Evolutionary conservation across 2,329 filamentous ascomycete genomes (phyloP), one percentile per base, ranked within the genome.

Genomic region (Colletotrichum australisinense): DNA sequence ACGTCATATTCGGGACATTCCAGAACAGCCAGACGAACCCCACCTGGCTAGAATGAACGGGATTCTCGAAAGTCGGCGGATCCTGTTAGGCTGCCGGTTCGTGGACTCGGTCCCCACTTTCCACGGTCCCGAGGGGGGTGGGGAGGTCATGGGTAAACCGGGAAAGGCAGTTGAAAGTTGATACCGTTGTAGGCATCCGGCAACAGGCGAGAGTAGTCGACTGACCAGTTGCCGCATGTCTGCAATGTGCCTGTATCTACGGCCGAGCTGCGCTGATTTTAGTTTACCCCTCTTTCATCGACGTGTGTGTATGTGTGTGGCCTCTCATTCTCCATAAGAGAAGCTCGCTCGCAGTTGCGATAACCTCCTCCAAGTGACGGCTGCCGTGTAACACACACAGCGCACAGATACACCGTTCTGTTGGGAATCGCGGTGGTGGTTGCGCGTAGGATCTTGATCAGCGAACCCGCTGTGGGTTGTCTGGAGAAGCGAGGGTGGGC

Each of bases 1-100:
- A 73, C 66, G 66, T 73, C 70, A 64, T 73, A 63, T 30, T 73
- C 67, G 58, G 55, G 70, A 73, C 24, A 65, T 73, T 65, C 66
- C 60, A 60, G 70, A 60, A 55, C 7, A 16, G n/a, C 8, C 14
- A 35, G 24, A 63, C n/a, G 14, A 60, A 56, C 42, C 26, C 53
- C 60, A 53, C 59, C 42, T 11, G 56, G 30, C 26, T 8, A 19
- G 55, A 38, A 16, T 26, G 12, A 38, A 22, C 28, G 16, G 30
- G 28, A 38, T 35, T 32, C 49, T 58, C 16, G 38, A n/a, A 30
- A 26, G 4, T 53, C 14, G 35, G 35, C 16, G 14, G 30, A 6
- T 38, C 49, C 14, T 26, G 24, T 63, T n/a, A 56, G 32, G 49
- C 60, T 19, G 49, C 19, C 22, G 28, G 26, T 42, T 35, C 12